These are phyloP conservation scores for Tolypocladium sp. DNA, from an alignment of 2,329 filamentous ascomycete genomes.

Conservation along the genomic window DNA sequence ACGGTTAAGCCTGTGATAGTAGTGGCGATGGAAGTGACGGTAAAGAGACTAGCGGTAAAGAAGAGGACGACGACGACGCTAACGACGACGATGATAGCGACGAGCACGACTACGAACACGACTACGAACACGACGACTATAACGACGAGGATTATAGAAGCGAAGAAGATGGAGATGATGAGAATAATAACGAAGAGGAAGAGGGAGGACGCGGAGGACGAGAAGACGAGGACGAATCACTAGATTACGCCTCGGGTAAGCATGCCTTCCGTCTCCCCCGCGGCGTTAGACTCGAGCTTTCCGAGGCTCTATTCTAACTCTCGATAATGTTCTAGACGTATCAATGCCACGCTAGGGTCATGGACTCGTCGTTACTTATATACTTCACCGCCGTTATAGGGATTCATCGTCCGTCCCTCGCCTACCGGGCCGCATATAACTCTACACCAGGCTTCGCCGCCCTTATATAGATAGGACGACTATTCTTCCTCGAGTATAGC, in stretches of 20 bases:
- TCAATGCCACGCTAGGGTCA: not conserved
- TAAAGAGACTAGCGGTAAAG: not conserved
- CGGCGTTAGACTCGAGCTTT: not conserved
- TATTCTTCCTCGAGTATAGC: not conserved
- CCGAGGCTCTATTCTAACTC: not conserved
- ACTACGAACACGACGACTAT: no score
- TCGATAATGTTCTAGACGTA: not conserved
- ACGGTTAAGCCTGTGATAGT: no score
- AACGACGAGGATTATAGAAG: no score
- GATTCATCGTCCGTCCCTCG: not conserved
- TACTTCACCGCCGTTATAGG: not conserved
- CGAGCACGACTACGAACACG: no score
- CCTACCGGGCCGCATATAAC: not conserved
- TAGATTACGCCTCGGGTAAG: no score
- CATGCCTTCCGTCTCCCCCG: not conserved
- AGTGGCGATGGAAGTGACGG: no score
- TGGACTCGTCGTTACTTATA: not conserved
- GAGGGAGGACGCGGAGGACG: no score
- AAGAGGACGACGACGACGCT: not conserved
- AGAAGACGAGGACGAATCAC: no score
- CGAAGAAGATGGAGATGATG: no score
- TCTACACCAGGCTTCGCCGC: not conserved
- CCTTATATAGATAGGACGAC: not conserved
- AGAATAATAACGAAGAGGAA: no score
- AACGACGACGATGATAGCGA: no score